phyloP scores from a whole-genome alignment of 495 filamentous ascomycete genomes.

The Pyronema domesticum region DNA sequence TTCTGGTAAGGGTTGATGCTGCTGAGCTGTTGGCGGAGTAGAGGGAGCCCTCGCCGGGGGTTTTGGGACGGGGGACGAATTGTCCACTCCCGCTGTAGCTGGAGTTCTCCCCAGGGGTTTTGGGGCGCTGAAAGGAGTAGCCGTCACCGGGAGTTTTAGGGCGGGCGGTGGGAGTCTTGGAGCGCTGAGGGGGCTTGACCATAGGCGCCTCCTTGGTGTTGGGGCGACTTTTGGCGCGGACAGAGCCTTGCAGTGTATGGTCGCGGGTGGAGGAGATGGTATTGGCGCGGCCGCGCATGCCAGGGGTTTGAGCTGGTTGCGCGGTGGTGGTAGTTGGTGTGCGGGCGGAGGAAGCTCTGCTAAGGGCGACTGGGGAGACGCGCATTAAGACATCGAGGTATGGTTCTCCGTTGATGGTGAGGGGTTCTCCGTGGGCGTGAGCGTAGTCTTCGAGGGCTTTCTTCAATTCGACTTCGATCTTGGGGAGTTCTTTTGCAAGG shows the following conservation, averaged over 20 bases:
- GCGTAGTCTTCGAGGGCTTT: conserved; percentile 77
- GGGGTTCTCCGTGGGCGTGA: conserved; percentile 80
- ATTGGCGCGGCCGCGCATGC: conserved; percentile 1
- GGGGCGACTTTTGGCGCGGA: conserved; percentile 6
- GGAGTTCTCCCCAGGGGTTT: conserved; percentile 10
- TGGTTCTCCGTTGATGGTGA: conserved; percentile 76
- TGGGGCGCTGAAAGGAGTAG: conserved; percentile 1
- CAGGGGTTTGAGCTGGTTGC: too few species aligned
- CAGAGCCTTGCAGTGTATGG: background rate
- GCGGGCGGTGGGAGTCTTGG: conserved; percentile 18
- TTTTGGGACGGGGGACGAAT: background rate
- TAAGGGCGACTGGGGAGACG: conserved; percentile 33
- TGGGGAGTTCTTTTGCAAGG: conserved; percentile 87
- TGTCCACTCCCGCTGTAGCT: background rate
- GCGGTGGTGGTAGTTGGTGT: background rate
- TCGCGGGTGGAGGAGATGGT: background rate
- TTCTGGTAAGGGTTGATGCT: background rate
- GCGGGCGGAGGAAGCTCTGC: conserved; percentile 5
- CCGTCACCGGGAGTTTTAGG: conserved; percentile 19
- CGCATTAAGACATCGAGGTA: conserved; percentile 84
- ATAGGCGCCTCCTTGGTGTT: conserved; percentile 2
- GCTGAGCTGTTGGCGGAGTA: background rate
- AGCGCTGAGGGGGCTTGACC: conserved; percentile 6
- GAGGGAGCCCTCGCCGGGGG: background rate
- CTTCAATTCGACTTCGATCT: conserved; percentile 63